Conservation (phyloP, 1,284 basidiomycete species). For the Moesziomyces sp. region DNA sequence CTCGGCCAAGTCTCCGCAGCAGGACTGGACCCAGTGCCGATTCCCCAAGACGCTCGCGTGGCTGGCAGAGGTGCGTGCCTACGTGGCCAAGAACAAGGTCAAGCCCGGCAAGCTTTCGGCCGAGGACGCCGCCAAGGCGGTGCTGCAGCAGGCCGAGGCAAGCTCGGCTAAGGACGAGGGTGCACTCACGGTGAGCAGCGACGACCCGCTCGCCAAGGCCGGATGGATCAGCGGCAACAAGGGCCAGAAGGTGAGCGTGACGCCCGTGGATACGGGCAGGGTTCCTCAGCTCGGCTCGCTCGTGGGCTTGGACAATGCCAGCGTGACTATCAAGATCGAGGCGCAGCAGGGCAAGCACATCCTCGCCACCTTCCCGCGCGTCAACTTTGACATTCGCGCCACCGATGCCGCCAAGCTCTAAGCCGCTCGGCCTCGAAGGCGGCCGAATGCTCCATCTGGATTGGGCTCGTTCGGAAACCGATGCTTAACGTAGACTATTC, state of each 20-base stretch:
- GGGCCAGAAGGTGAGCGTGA: constrained; percentile 37
- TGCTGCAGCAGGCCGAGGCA: constrained; percentile 14
- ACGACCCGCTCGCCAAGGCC: constrained; percentile 39
- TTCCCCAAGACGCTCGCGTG: constrained; percentile 31
- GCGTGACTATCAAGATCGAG: constrained; percentile 31
- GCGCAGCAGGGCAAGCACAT: constrained; percentile 13
- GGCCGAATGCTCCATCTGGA: not conserved
- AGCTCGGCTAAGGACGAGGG: constrained; percentile 1
- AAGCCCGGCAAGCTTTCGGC: constrained; percentile 24
- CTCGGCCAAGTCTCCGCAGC: constrained; percentile 6
- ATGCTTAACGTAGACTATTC: too few species aligned
- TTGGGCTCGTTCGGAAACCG: too few species aligned
- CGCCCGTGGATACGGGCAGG: constrained; percentile 39
- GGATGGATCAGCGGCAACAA: constrained; percentile 40
- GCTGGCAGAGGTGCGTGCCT: constrained; percentile 20
- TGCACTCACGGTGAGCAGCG: constrained; percentile 7
- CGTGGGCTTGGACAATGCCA: constrained; percentile 20
- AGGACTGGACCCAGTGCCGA: constrained; percentile 27
- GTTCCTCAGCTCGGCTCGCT: constrained; percentile 40
- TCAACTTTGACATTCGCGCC: constrained; percentile 43
- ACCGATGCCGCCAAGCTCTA: constrained; percentile 32
- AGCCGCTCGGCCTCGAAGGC: not conserved
- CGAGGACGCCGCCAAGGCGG: constrained; percentile 24
- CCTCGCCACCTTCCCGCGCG: constrained; percentile 39
- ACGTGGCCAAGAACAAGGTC: constrained; percentile 19